Base-by-base conservation (phyloP, 331 rosid species). In the Rosa hybrid region DNA sequence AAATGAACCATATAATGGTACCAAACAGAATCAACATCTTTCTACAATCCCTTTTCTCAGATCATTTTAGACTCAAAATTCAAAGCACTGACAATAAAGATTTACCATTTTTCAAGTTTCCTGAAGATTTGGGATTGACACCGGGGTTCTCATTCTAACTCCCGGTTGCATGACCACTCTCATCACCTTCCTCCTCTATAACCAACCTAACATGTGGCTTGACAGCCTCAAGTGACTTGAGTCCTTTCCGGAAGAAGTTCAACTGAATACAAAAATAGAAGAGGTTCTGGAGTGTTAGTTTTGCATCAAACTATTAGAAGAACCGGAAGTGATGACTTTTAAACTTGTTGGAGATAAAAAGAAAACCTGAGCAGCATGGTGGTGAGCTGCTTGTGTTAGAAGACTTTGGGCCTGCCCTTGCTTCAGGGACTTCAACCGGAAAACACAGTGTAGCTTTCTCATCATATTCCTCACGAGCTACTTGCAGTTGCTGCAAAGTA, bases 301-400 rank as follows among this genome's bases (percentile, higher is more conserved):
- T 77, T 81, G 83, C 81, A 79, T 34, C 80, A 78, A 74, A 13
- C 25, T 25, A 25, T 54, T 57, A 75, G 44, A 42, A 60, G 80
- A 76, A 62, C 46, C 5, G 18, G 72, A 86, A 18, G 67, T 77
- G 41, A 25, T 12, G n/a, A 79, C 81, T 63, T 76, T 71, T 78
- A 74, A 68, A 78, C 54, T 67, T 68, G 8, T 54, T 50, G 7
- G 44, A 60, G 41, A 23, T 4, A 72, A 12, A 80, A 72, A 77
- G 48, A 76, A 77, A 84, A 91, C 97, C 97, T 91, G 97, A 59
- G 97, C 97, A 4, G 94, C 94, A 81, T 94, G 89, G 86, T 91
- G 98, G 68, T 96, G 98, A 78, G 93, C 94, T 85, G 97, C 97
- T 83, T 94, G 98, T 69, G 97, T 94, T 72, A 94, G 91, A 83